Conservation (phyloP, 345 rosid species). For the Boechera divaricarpa region DNA sequence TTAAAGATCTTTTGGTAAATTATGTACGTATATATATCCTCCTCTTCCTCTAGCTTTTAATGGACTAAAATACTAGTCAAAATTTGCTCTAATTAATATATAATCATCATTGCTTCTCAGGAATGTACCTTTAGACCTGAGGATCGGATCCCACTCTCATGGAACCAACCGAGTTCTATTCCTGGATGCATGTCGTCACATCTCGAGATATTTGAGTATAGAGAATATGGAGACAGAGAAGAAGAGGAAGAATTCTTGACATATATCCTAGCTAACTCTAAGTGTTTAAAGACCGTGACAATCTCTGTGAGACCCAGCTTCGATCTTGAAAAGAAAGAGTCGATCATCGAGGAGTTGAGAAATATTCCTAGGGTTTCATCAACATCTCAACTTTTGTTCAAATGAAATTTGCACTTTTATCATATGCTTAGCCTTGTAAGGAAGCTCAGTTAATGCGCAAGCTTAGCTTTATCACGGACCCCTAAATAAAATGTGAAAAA, state of each 20-base stretch:
- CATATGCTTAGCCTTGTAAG: too few relatives aligned
- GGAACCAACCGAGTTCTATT: background rate
- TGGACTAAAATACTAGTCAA: background rate
- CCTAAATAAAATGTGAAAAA: too few relatives aligned
- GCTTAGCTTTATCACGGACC: too few relatives aligned
- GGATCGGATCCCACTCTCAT: constrained; percentile 10
- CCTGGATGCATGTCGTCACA: background rate
- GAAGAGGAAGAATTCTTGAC: background rate
- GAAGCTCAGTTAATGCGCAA: too few relatives aligned
- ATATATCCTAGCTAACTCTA: background rate
- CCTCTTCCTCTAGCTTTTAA: background rate
- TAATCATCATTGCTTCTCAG: background rate
- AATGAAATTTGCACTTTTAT: too few relatives aligned
- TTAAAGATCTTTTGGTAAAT: background rate
- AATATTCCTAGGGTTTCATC: constrained; percentile 7
- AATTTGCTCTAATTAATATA: background rate
- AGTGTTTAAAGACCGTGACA: background rate
- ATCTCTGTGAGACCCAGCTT: background rate
- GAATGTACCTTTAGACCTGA: background rate
- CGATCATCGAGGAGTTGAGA: background rate
- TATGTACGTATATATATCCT: background rate
- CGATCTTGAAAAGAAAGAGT: background rate
- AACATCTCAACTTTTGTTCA: background rate
- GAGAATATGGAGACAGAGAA: background rate
- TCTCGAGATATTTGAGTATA: background rate